Evolutionary conservation across 768 basidiomycete species (phyloP).

Genomic region (Mrakia gelida): DNA sequence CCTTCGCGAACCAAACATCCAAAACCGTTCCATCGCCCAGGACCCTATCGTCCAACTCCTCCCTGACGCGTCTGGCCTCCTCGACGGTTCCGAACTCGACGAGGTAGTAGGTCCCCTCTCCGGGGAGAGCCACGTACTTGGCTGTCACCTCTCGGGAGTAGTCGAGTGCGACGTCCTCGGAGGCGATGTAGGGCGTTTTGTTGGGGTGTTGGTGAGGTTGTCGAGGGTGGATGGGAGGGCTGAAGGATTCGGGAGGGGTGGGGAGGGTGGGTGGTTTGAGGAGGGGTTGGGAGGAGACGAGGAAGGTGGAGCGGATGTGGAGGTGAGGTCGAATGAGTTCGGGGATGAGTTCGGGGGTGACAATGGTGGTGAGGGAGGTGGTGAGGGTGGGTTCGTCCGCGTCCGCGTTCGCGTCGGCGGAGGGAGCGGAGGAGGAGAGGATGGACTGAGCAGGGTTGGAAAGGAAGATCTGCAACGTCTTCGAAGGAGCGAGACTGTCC

Average conservation of each 20-base stretch:
- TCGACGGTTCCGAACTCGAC: background rate
- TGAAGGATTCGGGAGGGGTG: background rate
- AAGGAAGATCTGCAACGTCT: constrained; percentile 3
- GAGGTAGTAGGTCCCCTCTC: background rate
- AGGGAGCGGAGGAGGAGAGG: background rate
- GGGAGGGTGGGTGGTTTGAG: background rate
- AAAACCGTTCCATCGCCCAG: background rate
- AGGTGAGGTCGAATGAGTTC: constrained; percentile 7
- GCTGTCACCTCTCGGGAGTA: background rate
- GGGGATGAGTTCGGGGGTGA: background rate
- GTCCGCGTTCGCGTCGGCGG: background rate
- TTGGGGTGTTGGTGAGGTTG: background rate
- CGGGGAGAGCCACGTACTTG: background rate
- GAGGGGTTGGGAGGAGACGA: background rate
- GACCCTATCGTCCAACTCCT: background rate
- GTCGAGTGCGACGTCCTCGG: background rate
- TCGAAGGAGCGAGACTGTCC: background rate
- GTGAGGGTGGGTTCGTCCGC: background rate
- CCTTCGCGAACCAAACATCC: background rate
- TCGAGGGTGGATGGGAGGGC: background rate
- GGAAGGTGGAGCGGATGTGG: constrained; percentile 10
- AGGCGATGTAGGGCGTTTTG: background rate
- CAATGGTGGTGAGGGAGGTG: background rate
- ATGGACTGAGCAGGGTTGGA: background rate
- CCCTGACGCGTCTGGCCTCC: background rate